Conservation (phyloP, 2,329 filamentous ascomycete species). For the Colletotrichum sp. region DNA sequence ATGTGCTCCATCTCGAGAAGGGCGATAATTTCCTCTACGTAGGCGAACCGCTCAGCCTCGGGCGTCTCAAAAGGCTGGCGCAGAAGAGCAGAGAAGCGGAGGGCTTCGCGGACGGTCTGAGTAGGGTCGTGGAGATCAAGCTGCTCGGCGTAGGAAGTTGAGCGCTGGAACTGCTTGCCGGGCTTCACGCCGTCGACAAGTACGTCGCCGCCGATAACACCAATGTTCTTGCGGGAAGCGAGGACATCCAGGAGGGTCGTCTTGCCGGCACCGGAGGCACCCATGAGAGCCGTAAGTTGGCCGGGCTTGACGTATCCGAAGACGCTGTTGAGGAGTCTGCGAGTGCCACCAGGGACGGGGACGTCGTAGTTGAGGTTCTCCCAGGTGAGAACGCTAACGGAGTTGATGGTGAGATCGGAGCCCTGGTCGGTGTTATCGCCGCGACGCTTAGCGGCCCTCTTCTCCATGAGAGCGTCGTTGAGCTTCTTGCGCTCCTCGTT, state of each 20-base stretch:
- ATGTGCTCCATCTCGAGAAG: slow-evolving; percentile 64
- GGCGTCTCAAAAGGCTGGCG: slow-evolving; percentile 61
- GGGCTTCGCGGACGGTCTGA: slow-evolving; percentile 67
- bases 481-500: slow-evolving; percentile 70
- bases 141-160: slow-evolving; percentile 68
- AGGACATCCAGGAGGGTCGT: slow-evolving; percentile 84
- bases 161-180: slow-evolving; percentile 65
- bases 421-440: slow-evolving; percentile 47
- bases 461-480: slow-evolving; percentile 66
- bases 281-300: slow-evolving; percentile 81
- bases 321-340: slow-evolving; percentile 59
- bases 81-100: slow-evolving; percentile 67
- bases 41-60: slow-evolving; percentile 59
- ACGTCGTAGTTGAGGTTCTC: slow-evolving; percentile 83
- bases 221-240: slow-evolving; percentile 64
- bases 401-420: slow-evolving; percentile 60
- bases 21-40: slow-evolving; percentile 66
- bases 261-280: slow-evolving; percentile 85
- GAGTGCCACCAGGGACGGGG: slow-evolving; percentile 60
- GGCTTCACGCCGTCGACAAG: slow-evolving; percentile 62
- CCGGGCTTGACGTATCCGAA: slow-evolving; percentile 79
- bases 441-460: slow-evolving; percentile 60
- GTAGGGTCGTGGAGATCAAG: slow-evolving; percentile 67
- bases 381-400: slow-evolving; percentile 80
- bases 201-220: slow-evolving; percentile 62